Conservation (phyloP, 2,329 filamentous ascomycete species). For the Ustulina deusta region DNA sequence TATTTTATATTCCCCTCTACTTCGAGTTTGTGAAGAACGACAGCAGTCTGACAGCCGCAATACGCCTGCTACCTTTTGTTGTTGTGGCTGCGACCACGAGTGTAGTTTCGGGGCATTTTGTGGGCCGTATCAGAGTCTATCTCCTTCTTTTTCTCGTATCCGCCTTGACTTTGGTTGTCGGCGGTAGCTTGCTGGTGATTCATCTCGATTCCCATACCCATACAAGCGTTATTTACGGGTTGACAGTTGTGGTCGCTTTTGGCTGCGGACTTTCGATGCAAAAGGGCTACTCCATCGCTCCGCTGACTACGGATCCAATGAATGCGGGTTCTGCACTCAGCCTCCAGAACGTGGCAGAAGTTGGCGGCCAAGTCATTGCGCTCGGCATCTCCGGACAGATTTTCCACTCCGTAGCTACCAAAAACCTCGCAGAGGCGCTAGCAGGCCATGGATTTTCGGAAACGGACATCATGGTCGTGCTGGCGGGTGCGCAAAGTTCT, state of each 20-base stretch:
- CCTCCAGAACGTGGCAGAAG: slow-evolving; percentile 37
- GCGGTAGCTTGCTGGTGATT: slow-evolving; percentile 46
- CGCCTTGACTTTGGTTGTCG: slow-evolving; percentile 49
- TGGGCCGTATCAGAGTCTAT: slow-evolving; percentile 53
- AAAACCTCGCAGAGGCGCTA: slow-evolving; percentile 44
- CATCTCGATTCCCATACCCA: slow-evolving; percentile 42
- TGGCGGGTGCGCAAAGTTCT: slow-evolving; percentile 51
- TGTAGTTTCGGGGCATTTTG: slow-evolving; percentile 51
- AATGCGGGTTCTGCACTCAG: slow-evolving; percentile 23
- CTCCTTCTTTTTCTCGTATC: slow-evolving; percentile 51
- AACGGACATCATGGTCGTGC: slow-evolving; percentile 48
- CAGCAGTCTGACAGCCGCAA: slow-evolving; percentile 53
- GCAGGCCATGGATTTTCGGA: slow-evolving; percentile 46
- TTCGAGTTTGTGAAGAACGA: slow-evolving; percentile 63
- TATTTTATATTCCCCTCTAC: slow-evolving; percentile 65
- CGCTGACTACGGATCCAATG: slow-evolving; percentile 45
- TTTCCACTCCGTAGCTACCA: slow-evolving; percentile 39
- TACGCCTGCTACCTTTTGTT: slow-evolving; percentile 58
- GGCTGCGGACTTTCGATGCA: slow-evolving; percentile 49
- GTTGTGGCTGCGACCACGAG: slow-evolving; percentile 42
- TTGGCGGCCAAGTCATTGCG: slow-evolving; percentile 35
- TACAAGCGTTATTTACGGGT: slow-evolving; percentile 50
- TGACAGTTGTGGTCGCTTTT: slow-evolving; percentile 51
- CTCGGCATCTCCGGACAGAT: slow-evolving; percentile 38
- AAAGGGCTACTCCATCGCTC: slow-evolving; percentile 51